Percentiles rank a stretch among this genome's conserved stretches.
phyloP scores from a whole-genome alignment of 352 stramenopile genomes.

The Pythium rhizo-oryzae region DNA sequence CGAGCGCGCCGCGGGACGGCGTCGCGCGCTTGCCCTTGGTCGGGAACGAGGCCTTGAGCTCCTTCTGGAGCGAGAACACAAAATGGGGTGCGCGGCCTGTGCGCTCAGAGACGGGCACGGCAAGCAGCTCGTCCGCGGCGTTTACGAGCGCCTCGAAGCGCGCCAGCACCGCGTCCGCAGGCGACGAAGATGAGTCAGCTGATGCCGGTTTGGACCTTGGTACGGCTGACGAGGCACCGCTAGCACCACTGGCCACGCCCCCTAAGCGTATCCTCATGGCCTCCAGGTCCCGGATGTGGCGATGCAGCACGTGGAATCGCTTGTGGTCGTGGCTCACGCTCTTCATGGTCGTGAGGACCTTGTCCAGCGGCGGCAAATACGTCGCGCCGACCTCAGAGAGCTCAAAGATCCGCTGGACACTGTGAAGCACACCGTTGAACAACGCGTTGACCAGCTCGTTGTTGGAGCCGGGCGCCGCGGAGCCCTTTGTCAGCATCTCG shows the following conservation, averaged over 20 bases:
- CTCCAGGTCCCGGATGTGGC: not conserved
- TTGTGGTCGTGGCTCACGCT: not conserved
- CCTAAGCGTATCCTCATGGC: not conserved
- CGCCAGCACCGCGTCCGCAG: not conserved
- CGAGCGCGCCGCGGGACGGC: not conserved
- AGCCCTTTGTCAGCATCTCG: conserved; percentile 3
- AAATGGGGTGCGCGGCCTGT: conserved; percentile 2
- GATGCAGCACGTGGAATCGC: not conserved
- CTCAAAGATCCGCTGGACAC: not conserved
- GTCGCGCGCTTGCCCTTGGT: not conserved
- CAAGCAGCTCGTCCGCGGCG: conserved; percentile 12
- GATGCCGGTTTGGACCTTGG: too few relatives aligned
- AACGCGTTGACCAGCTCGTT: not conserved
- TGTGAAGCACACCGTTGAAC: not conserved
- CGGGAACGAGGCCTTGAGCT: conserved; percentile 11
- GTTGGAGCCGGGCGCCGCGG: not conserved
- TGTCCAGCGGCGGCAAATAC: not conserved
- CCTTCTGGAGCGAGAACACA: conserved; percentile 16
- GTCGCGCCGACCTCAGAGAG: not conserved
- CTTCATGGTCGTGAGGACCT: not conserved
- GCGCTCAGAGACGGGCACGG: conserved; percentile 3
- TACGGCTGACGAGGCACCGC: too few relatives aligned
- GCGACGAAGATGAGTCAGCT: not conserved
- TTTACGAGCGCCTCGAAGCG: conserved; percentile 9
- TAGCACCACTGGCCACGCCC: not conserved